Percentiles rank a stretch among this genome's conserved stretches.
Evolutionary conservation across 192 early-diverging fungal genomes (phyloP).

Genomic region (Spizellomyces punctatus): DNA sequence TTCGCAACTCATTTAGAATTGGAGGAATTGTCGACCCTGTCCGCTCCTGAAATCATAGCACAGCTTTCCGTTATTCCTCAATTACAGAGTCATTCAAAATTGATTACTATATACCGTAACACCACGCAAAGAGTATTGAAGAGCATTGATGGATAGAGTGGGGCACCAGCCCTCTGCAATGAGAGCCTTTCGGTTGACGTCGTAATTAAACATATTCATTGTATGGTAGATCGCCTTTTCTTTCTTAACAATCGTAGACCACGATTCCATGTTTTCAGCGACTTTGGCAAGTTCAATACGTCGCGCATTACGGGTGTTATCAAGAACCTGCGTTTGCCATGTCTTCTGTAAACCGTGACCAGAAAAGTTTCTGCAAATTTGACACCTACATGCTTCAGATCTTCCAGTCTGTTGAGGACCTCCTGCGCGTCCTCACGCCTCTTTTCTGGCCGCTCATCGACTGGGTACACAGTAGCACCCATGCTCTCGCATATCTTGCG

Average conservation of each 20-base stretch:
- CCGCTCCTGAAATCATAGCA: slow-evolving; percentile 51
- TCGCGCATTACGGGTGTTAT: slow-evolving; percentile 83
- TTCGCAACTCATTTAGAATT: slow-evolving; percentile 83
- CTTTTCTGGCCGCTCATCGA: slow-evolving; percentile 81
- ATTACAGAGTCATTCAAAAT: too few relatives aligned
- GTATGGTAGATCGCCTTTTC: slow-evolving; percentile 98
- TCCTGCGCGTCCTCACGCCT: slow-evolving; percentile 81
- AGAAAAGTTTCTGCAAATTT: neutral
- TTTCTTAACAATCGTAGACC: slow-evolving; percentile 91
- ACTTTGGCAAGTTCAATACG: slow-evolving; percentile 82
- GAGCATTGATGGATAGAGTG: slow-evolving; percentile 75
- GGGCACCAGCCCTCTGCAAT: slow-evolving; percentile 99
- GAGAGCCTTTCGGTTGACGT: slow-evolving; percentile 86
- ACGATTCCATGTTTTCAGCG: slow-evolving; percentile 82
- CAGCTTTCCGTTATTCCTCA: too few relatives aligned
- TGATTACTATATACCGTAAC: slow-evolving; percentile 62
- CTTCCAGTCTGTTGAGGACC: slow-evolving; percentile 85
- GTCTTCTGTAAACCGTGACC: slow-evolving; percentile 27
- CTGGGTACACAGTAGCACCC: slow-evolving; percentile 92
- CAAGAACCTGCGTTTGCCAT: slow-evolving; percentile 59
- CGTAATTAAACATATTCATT: slow-evolving; percentile 96
- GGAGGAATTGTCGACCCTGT: slow-evolving; percentile 89
- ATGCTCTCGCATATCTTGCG: slow-evolving; percentile 92
- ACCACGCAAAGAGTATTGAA: slow-evolving; percentile 81
- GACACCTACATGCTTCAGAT: slow-evolving; percentile 63